Evolutionary conservation across 495 filamentous ascomycete species (phyloP), one percentile per base, ranked within the genome.

Genomic region (Neurospora sp.): DNA sequence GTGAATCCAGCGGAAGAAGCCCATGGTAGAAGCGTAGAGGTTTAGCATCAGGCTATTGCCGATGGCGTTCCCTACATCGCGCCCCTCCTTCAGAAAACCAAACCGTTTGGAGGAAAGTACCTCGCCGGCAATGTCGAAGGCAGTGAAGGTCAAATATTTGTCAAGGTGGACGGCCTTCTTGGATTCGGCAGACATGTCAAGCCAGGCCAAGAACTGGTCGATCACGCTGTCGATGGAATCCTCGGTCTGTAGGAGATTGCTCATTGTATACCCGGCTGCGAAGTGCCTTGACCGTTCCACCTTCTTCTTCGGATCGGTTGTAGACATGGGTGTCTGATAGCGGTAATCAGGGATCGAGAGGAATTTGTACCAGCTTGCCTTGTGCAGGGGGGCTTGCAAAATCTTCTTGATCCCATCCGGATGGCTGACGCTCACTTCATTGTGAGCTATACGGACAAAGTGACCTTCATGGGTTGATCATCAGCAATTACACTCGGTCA

Each of bases 391-490:
- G 8, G 68, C 40, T 18, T 76, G 72, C 0, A 83, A 70, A 41
- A 81, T 72, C 48, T 74, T 76, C 37, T 77, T 76, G 40, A 85
- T 76, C 11, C 79, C 83, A 68, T 87, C 84, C 3, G 84, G 83
- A 72, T 87, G 81, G 69, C 81, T 79, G 40, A 85, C 77, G 70
- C 81, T 83, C 71, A 87, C 82, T 82, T 88, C 85, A 74, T 87
- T 83, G 41, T 81, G 77, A 20, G 77, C 77, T 69, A 87, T 84
- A 8, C 86, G 84, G 71, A 88, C 81, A 71, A 87, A 86, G 46
- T 81, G 69, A 12, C 85, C 84, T 79, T 18, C n/a, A 53, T 53
- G 46, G 20, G 46, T 53, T 53, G n/a, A 53, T 5, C 9, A 22
- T 53, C 20, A 53, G 20, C 9, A 53, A 22, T 10, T 53, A 12